phyloP scores from a whole-genome alignment of 345 rosid species.

The Microthlaspi erraticum region DNA sequence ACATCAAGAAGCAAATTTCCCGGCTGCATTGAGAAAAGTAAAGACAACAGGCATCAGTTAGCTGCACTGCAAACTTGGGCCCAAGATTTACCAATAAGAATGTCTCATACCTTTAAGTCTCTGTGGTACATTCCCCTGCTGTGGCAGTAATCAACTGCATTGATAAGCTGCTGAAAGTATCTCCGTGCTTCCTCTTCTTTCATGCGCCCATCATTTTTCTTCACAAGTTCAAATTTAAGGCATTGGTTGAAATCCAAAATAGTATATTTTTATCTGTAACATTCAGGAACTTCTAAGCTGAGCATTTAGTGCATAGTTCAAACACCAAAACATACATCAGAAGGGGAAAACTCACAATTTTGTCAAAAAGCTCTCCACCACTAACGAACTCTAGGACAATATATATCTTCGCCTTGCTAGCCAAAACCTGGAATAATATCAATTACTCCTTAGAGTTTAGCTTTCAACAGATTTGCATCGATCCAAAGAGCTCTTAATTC shows the following conservation, averaged over 20 bases:
- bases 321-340: background rate
- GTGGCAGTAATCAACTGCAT: conserved; percentile 90
- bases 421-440: conserved; percentile 59
- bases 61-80: conserved; percentile 26
- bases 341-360: conserved; percentile 55
- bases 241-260: conserved; percentile 1
- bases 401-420: conserved; percentile 70
- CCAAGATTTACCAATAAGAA: conserved; percentile 18
- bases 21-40: conserved; percentile 59
- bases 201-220: conserved; percentile 91
- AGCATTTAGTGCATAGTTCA: conserved; percentile 6
- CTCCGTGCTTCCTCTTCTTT: conserved; percentile 88
- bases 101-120: conserved; percentile 71
- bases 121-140: conserved; percentile 87
- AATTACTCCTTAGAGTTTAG: background rate
- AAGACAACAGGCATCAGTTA: conserved; percentile 3
- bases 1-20: conserved; percentile 89
- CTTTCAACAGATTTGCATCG: background rate
- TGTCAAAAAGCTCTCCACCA: conserved; percentile 77
- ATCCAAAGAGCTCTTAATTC: background rate
- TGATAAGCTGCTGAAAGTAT: conserved; percentile 94
- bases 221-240: conserved; percentile 44
- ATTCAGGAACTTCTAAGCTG: background rate
- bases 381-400: conserved; percentile 64
- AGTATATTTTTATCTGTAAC: conserved; percentile 19